phyloP scores from a whole-genome alignment of 2,329 filamentous ascomycete species.

The Decorospora gaudefroyi region DNA sequence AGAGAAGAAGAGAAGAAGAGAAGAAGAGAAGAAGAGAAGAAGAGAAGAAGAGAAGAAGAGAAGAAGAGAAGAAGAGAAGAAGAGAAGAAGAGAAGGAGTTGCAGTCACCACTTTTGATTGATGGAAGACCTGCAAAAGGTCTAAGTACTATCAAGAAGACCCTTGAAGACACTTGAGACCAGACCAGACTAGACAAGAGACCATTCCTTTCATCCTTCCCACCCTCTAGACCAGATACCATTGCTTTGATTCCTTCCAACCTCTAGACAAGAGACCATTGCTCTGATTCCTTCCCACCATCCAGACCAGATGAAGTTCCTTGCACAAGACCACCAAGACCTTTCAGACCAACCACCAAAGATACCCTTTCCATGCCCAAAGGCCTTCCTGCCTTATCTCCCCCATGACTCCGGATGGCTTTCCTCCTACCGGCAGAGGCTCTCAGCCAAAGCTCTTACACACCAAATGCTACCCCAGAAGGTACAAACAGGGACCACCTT shows the following conservation, averaged over 20 bases:
- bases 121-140: neutral
- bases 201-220: neutral
- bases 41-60: neutral
- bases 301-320: neutral
- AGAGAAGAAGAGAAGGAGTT: neutral
- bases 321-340: slow-evolving; percentile 1
- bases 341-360: neutral
- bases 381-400: neutral
- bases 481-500: slow-evolving; percentile 4
- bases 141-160: neutral
- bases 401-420: slow-evolving; percentile 1
- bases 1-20: neutral
- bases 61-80: neutral
- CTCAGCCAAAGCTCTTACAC: slow-evolving; percentile 7
- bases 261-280: neutral
- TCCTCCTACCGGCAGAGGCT: slow-evolving; percentile 2
- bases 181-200: neutral
- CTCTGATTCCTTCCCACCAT: neutral
- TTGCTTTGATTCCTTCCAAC: neutral
- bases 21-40: neutral
- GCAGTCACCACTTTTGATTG: neutral
- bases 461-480: neutral
- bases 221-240: neutral
- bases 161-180: neutral
- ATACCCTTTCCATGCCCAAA: neutral